phyloP scores from a whole-genome alignment of 257 asterid genomes.

The Nicotiana otophora region DNA sequence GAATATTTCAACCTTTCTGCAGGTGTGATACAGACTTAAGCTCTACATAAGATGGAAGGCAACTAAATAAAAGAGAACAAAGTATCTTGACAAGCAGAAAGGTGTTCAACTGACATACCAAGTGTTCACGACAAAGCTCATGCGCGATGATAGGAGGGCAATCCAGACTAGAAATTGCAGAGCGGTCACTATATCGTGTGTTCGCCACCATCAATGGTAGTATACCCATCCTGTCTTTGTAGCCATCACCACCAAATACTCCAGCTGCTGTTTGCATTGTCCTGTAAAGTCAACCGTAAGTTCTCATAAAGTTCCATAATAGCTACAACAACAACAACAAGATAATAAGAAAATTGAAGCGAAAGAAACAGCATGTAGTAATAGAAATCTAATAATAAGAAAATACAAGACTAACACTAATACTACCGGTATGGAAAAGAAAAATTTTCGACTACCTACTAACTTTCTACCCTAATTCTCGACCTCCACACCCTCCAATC shows the following conservation, averaged over 20 bases:
- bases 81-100: background rate
- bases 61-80: background rate
- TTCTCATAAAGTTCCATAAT: background rate
- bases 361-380: no score
- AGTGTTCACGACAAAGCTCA: conserved; percentile 92
- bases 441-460: no score
- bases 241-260: conserved; percentile 81
- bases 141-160: conserved; percentile 77
- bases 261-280: conserved; percentile 95
- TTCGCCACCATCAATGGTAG: conserved; percentile 84
- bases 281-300: conserved; percentile 29
- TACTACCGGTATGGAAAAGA: no score
- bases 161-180: conserved; percentile 76
- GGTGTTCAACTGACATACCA: conserved; percentile 41
- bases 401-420: no score
- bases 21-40: background rate
- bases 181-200: conserved; percentile 68
- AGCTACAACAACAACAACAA: no score
- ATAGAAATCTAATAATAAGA: no score
- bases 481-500: no score
- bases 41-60: background rate
- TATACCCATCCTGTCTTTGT: conserved; percentile 52
- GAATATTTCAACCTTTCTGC: background rate
- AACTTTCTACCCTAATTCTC: no score
- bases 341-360: no score